Evolutionary conservation across 2,329 filamentous ascomycete genomes (phyloP).

Genomic region (Coniochaeta pulveracea): DNA sequence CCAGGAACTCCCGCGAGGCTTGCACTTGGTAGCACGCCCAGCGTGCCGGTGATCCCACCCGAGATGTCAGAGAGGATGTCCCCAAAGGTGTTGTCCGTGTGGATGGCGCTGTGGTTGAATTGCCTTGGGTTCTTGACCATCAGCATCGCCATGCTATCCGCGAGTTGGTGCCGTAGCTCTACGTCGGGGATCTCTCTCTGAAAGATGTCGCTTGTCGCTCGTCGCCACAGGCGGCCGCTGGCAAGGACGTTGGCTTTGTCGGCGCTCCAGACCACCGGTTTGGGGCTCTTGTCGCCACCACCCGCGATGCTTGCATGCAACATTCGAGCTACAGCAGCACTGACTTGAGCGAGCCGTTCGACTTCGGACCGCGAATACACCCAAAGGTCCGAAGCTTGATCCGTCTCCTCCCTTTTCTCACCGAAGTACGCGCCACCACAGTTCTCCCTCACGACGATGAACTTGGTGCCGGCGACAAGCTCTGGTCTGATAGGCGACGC

Average conservation of each 20-base stretch:
- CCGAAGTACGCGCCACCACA: constrained; percentile 39
- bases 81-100: constrained; percentile 36
- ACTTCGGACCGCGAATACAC: constrained; percentile 31
- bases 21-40: constrained; percentile 32
- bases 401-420: constrained; percentile 28
- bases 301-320: constrained; percentile 7
- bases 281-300: neutral
- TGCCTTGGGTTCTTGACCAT: constrained; percentile 32
- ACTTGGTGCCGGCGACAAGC: constrained; percentile 31
- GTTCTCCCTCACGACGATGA: constrained; percentile 37
- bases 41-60: constrained; percentile 31
- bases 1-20: constrained; percentile 29
- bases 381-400: constrained; percentile 35
- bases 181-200: constrained; percentile 29
- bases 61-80: constrained; percentile 34
- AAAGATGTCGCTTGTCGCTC: constrained; percentile 27
- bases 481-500: constrained; percentile 28
- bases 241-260: constrained; percentile 44
- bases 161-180: constrained; percentile 30
- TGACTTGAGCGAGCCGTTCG: constrained; percentile 33
- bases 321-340: constrained; percentile 28
- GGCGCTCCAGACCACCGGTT: constrained; percentile 29
- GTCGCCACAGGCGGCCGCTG: constrained; percentile 35
- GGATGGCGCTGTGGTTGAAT: constrained; percentile 33
- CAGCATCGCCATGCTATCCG: constrained; percentile 35